Evolutionary conservation across 2,329 filamentous ascomycete species (phyloP).

Genomic region (Ilyonectria robusta): DNA sequence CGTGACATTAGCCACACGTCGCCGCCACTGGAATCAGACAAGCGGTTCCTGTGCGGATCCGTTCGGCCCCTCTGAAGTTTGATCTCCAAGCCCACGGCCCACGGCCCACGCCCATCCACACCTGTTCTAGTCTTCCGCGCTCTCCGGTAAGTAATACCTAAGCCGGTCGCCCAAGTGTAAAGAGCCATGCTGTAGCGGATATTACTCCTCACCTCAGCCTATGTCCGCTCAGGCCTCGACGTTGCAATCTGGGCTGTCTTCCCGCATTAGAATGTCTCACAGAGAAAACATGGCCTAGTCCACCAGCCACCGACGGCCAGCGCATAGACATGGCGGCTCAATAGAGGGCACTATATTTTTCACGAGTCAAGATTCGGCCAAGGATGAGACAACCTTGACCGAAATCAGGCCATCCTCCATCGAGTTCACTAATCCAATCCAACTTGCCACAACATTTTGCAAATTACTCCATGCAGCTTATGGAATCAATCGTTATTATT

Average conservation of each 20-base stretch:
- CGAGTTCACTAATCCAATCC: not conserved
- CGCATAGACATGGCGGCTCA: not conserved
- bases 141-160: slow-evolving; percentile 1
- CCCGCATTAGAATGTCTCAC: not conserved
- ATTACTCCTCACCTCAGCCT: slow-evolving; percentile 5
- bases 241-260: slow-evolving; percentile 1
- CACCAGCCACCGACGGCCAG: not conserved
- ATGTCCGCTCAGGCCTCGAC: slow-evolving; percentile 13
- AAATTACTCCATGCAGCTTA: slow-evolving; percentile 8
- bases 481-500: not conserved
- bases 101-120: not conserved
- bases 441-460: slow-evolving; percentile 1
- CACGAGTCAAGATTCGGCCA: slow-evolving; percentile 13
- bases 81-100: not conserved
- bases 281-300: not conserved
- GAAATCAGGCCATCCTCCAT: not conserved
- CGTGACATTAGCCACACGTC: not conserved
- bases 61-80: not conserved
- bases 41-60: slow-evolving; percentile 32
- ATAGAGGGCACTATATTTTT: not conserved
- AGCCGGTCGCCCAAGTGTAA: not conserved
- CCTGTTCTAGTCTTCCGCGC: not conserved
- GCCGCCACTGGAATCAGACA: not conserved
- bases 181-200: slow-evolving; percentile 14
- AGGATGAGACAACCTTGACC: slow-evolving; percentile 5